Percentiles rank a stretch among this genome's conserved stretches.
These are phyloP conservation scores for Suhomyces maxii DNA, from an alignment of 1,139 yeast species.

Conservation along the genomic window DNA sequence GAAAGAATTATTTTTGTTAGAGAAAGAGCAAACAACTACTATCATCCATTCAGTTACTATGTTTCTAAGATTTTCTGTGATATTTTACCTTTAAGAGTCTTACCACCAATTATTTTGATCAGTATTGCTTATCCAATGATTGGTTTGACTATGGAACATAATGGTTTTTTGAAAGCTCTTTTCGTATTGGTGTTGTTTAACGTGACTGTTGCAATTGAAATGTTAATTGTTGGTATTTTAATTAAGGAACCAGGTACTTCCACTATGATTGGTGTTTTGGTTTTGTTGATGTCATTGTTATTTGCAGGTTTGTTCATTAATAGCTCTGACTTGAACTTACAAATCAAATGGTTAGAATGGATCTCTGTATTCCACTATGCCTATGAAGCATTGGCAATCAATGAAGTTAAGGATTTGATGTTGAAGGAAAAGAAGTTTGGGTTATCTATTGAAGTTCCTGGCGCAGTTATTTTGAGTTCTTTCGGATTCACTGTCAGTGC, in stretches of 20 bases:
- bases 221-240: slow-evolving; percentile 81
- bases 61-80: slow-evolving; percentile 85
- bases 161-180: slow-evolving; percentile 74
- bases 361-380: slow-evolving; percentile 93
- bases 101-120: slow-evolving; percentile 85
- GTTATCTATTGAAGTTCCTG: slow-evolving; percentile 94
- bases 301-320: slow-evolving; percentile 94
- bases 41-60: slow-evolving; percentile 83
- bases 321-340: slow-evolving; percentile 69
- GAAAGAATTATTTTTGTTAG: slow-evolving; percentile 88
- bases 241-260: slow-evolving; percentile 93
- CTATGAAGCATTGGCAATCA: slow-evolving; percentile 86
- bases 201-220: slow-evolving; percentile 80
- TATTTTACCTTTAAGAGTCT: slow-evolving; percentile 80
- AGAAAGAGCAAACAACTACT: slow-evolving; percentile 92
- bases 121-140: slow-evolving; percentile 89
- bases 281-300: slow-evolving; percentile 76
- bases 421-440: slow-evolving; percentile 89
- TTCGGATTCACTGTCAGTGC: slow-evolving; percentile 90
- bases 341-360: slow-evolving; percentile 78
- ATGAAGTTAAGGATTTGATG: slow-evolving; percentile 88
- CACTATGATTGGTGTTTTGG: slow-evolving; percentile 81
- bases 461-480: slow-evolving; percentile 92
- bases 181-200: slow-evolving; percentile 77
- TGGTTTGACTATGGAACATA: slow-evolving; percentile 77